Conservation (phyloP, 1,284 basidiomycete genomes). For the Tremellales sp. region DNA sequence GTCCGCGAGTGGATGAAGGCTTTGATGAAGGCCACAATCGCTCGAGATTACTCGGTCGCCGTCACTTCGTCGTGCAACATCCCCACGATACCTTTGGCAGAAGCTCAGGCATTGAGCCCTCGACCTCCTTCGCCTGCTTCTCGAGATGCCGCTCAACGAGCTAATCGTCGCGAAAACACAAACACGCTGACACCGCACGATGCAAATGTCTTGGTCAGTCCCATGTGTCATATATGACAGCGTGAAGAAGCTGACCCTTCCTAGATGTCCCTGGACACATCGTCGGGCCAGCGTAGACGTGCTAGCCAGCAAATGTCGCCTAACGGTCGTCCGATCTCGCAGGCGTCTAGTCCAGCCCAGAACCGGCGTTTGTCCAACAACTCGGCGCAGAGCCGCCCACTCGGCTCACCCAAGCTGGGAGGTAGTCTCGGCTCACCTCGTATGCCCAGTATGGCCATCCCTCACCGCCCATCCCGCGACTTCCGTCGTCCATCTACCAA, state of each 20-base stretch:
- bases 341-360: neutral
- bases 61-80: conserved; percentile 97
- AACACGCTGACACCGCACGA: conserved; percentile 84
- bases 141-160: conserved; percentile 83
- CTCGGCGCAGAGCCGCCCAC: conserved; percentile 1
- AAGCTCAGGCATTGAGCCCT: conserved; percentile 93
- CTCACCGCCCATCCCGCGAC: conserved; percentile 42
- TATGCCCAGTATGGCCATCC: conserved; percentile 10
- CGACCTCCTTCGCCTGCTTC: conserved; percentile 87
- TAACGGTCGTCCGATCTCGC: neutral
- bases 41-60: conserved; percentile 81
- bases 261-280: conserved; percentile 47
- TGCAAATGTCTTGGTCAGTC: conserved; percentile 72
- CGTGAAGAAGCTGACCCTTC: conserved; percentile 19
- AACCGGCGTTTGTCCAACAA: conserved; percentile 1
- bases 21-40: conserved; percentile 97
- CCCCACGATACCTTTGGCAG: conserved; percentile 88
- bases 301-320: conserved; percentile 12
- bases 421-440: neutral
- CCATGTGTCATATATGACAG: conserved; percentile 43
- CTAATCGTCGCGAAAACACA: conserved; percentile 78
- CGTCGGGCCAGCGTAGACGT: conserved; percentile 17
- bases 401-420: neutral
- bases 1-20: conserved; percentile 99
- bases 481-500: conserved; percentile 36